phyloP scores from a whole-genome alignment of 768 basidiomycete species.

The Suillus luteus region DNA sequence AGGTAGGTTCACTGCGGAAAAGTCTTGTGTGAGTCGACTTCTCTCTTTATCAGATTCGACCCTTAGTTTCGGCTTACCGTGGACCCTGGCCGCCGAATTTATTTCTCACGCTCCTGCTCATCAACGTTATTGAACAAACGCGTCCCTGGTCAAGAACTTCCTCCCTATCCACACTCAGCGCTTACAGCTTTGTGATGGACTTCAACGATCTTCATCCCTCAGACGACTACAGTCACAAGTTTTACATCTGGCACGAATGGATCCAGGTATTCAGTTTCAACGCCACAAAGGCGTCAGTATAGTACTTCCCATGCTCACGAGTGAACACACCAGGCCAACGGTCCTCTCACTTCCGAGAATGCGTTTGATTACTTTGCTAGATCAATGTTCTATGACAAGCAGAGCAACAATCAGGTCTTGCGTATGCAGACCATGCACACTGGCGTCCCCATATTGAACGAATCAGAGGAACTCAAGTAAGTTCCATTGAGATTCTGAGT shows the following conservation, averaged over 20 bases:
- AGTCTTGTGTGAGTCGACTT: too few species aligned
- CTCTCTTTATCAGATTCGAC: constrained; percentile 5
- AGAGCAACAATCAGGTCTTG: constrained; percentile 88
- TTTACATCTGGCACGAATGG: constrained; percentile 93
- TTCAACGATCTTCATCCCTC: constrained; percentile 69
- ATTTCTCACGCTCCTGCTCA: constrained; percentile 35
- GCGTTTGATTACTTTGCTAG: constrained; percentile 89
- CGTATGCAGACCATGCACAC: constrained; percentile 94
- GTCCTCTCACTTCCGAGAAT: constrained; percentile 72
- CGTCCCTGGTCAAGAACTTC: neutral
- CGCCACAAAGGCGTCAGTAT: constrained; percentile 8
- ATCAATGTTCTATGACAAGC: constrained; percentile 94
- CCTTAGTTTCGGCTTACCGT: neutral
- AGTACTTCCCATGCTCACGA: constrained; percentile 3
- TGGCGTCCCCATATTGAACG: constrained; percentile 73
- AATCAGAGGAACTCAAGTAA: constrained; percentile 85
- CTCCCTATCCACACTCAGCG: neutral
- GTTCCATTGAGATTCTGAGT: constrained; percentile 26
- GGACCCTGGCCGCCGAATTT: constrained; percentile 4
- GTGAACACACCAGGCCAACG: constrained; percentile 58
- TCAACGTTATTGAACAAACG: too few species aligned
- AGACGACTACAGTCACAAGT: constrained; percentile 80
- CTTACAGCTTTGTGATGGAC: constrained; percentile 39
- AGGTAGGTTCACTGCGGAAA: too few species aligned
- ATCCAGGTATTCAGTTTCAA: constrained; percentile 53